Conservation (phyloP, 2,329 filamentous ascomycete genomes). For the Trichoderma sp. region DNA sequence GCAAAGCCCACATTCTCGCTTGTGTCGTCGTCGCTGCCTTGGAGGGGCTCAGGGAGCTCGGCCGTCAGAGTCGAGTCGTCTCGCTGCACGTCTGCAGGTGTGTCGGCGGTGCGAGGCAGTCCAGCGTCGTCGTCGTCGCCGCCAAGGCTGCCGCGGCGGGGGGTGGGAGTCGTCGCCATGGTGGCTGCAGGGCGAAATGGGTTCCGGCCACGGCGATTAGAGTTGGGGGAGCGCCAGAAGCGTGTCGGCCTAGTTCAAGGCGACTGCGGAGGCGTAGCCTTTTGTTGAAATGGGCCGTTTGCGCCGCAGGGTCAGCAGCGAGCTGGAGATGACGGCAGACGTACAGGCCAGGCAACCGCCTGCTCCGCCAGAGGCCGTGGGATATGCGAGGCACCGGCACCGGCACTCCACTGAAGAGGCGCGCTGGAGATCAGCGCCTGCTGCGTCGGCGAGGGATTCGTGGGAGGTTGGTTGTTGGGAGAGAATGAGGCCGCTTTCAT, state of each 20-base stretch:
- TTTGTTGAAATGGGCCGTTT: not conserved
- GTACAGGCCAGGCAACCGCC: conserved; percentile 19
- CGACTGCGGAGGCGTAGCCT: conserved; percentile 1
- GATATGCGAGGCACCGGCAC: conserved; percentile 7
- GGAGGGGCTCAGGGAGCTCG: conserved; percentile 57
- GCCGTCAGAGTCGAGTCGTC: conserved; percentile 42
- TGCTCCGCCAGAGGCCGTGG: conserved; percentile 11
- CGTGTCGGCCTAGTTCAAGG: not conserved
- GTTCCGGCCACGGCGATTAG: not conserved
- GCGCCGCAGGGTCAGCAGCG: conserved; percentile 17
- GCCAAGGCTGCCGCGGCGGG: conserved; percentile 31
- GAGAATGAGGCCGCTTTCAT: not conserved
- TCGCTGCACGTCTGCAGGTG: conserved; percentile 45
- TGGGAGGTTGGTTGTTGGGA: conserved; percentile 9
- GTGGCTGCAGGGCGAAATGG: not conserved
- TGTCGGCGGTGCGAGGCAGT: conserved; percentile 45
- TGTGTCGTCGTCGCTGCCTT: conserved; percentile 51
- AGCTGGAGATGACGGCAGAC: conserved; percentile 14
- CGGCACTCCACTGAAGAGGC: conserved; percentile 12
- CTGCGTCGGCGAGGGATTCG: not conserved
- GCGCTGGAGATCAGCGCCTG: conserved; percentile 4
- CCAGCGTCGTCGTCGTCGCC: conserved; percentile 38
- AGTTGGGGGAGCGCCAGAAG: conserved; percentile 4
- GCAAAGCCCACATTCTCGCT: conserved; percentile 51
- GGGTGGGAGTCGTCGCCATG: conserved; percentile 22